Base-by-base conservation (phyloP, 495 filamentous ascomycete species). In the Trypethelium eluteriae region DNA sequence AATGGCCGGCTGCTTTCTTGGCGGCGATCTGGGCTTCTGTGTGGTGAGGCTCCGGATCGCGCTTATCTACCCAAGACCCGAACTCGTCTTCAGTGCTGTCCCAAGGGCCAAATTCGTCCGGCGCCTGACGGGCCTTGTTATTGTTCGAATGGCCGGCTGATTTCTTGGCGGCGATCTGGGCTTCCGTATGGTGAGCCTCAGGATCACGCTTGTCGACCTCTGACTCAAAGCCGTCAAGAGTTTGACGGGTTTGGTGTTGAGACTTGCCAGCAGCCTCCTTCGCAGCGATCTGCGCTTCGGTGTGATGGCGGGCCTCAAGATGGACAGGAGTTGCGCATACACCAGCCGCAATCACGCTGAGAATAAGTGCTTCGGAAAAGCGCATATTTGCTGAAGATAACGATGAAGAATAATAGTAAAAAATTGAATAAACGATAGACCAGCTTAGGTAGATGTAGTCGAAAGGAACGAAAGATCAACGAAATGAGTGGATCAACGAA, bases 361-460 rank as follows among this genome's bases (percentile, higher is more conserved):
- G 41, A 46, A 46, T 46, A 46, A 46, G 41, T 46, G 41, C 41
- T 46, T 46, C 41, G 41, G 41, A 46, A 46, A 46, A 46, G 41
- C 41, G 41, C 41, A 46, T 46, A 16, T 46, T 46, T 46, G 41
- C 41, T 46, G 41, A 46, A 46, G 41, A 46, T 46, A 46, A 7
- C 7, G 41, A 9, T 9, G 41, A 46, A 46, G 7, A 46, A 46
- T 46, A 46, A 46, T 7, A 46, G 41, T 25, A 25, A 25, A 25
- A 25, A 25, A 25, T 46, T 16, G 41, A 46, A 46, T 46, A 46
- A 46, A 46, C 41, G 41, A 46, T 46, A 46, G 41, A 9, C 16
- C 16, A 46, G 16, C 16, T 46, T 46, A 16, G 41, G 41, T 46
- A 46, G 41, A 46, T 46, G 41, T 7, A 46, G 41, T 46, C 41